Evolutionary conservation across 2,329 filamentous ascomycete genomes (phyloP), one percentile per base, ranked within the genome.

Genomic region (Monilinia polystroma): DNA sequence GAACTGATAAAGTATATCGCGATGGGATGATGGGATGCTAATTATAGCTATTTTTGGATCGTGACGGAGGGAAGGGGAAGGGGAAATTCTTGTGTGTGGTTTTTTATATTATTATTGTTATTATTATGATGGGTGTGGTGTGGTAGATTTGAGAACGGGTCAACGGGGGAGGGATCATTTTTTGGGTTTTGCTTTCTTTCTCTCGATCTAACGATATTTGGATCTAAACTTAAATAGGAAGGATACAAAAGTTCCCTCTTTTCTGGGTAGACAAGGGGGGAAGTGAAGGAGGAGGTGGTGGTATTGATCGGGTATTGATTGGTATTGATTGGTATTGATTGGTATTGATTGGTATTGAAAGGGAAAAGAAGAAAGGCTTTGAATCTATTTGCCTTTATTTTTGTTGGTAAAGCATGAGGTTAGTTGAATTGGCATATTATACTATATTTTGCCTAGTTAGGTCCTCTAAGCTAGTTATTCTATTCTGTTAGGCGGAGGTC

Each of bases 31-130:
- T 63, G 45, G 23, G 62, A 47, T 64, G 53, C 62, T 64, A 64
- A 64, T 57, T 64, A 64, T 64, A 64, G 62, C 53, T 64, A 57
- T 64, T 57, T 57, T 64, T 57, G 53, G 53, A 64, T 57, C 38
- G 62, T 64, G 62, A 64, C 52, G 35, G 26, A 53, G 32, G 35
- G n/a, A 20, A 18, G 38, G 38, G 54, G 45, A n/a, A 47, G 18
- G 26, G 29, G 7, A 52, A 56, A 55, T 63, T 63, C 18, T 56
- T 32, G 53, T 60, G 26, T 32, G 14, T 41, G 43, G 14, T 47
- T 18, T 35, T 35, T 35, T 35, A 29, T 32, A 32, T 35, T 35
- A 35, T 35, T 7, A 35, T 35, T 35, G 32, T 35, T 35, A 35
- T 35, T 35, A 35, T 35, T 35, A 35, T 35, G 5, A 35, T 5